These are phyloP conservation scores for Phaeoacremonium minimum DNA, from an alignment of 2,329 filamentous ascomycete genomes.

Conservation along the genomic window DNA sequence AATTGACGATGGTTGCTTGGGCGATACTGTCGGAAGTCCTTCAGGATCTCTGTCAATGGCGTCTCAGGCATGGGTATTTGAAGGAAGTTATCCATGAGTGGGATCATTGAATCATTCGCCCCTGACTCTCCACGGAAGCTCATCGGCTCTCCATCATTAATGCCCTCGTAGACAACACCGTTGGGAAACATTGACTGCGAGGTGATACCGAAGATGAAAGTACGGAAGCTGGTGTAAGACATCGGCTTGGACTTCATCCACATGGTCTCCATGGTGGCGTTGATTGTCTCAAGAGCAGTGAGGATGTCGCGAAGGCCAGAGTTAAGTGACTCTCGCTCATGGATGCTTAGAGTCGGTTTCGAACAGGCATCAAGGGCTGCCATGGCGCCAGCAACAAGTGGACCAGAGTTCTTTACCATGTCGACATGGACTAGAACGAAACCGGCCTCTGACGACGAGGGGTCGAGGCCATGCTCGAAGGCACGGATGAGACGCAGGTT, in stretches of 20 bases:
- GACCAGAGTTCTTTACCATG: slow-evolving; percentile 85
- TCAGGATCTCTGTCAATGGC: slow-evolving; percentile 80
- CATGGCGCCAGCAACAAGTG: slow-evolving; percentile 69
- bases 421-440: slow-evolving; percentile 96
- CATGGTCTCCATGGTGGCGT: slow-evolving; percentile 83
- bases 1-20: slow-evolving; percentile 87
- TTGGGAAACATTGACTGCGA: slow-evolving; percentile 91
- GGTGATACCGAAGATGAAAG: slow-evolving; percentile 96
- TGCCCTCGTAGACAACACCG: slow-evolving; percentile 84
- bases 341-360: slow-evolving; percentile 16
- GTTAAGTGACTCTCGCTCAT: slow-evolving; percentile 56
- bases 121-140: slow-evolving; percentile 89
- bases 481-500: slow-evolving; percentile 83
- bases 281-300: slow-evolving; percentile 63
- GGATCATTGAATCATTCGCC: slow-evolving; percentile 92
- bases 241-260: slow-evolving; percentile 82
- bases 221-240: slow-evolving; percentile 85
- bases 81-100: slow-evolving; percentile 82
- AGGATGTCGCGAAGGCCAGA: slow-evolving; percentile 59
- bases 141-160: slow-evolving; percentile 65
- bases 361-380: slow-evolving; percentile 56
- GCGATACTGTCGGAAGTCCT: slow-evolving; percentile 85
- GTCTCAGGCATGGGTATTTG: slow-evolving; percentile 85
- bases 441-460: slow-evolving; percentile 82
- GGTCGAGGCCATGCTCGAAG: slow-evolving; percentile 86